phyloP scores from a whole-genome alignment of 331 rosid species.

The Phaseolus coccineus region DNA sequence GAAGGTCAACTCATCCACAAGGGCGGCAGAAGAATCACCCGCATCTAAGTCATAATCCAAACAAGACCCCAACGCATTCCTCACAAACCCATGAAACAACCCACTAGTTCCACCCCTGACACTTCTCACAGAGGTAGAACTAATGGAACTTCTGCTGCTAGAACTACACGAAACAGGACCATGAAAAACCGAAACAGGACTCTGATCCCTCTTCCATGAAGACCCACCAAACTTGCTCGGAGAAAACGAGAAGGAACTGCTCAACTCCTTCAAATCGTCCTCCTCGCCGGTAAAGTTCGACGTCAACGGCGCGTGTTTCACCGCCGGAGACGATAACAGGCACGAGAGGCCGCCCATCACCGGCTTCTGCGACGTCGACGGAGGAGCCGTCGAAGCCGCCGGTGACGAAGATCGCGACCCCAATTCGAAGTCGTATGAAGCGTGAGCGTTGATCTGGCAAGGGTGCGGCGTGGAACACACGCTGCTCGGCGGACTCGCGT shows the following conservation, averaged over 20 bases:
- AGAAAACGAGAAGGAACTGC: conserved; percentile 78
- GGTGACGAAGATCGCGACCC: conserved; percentile 75
- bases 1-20: conserved; percentile 83
- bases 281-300: conserved; percentile 72
- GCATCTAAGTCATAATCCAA: conserved; percentile 68
- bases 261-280: conserved; percentile 82
- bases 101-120: conserved; percentile 56
- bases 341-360: conserved; percentile 82
- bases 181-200: conserved; percentile 93
- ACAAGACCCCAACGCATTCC: conserved; percentile 71
- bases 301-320: conserved; percentile 66
- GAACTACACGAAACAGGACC: conserved; percentile 79
- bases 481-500: conserved; percentile 85
- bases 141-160: neutral
- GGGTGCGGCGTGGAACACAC: conserved; percentile 81
- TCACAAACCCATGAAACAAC: conserved; percentile 78
- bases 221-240: conserved; percentile 64
- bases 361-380: conserved; percentile 74
- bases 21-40: conserved; percentile 55
- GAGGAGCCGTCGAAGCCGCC: conserved; percentile 54
- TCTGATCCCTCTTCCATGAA: conserved; percentile 73
- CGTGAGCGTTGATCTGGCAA: conserved; percentile 74
- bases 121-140: neutral
- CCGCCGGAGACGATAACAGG: conserved; percentile 76
- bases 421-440: conserved; percentile 73